Percentiles rank a stretch among this genome's conserved stretches.
phyloP scores from a whole-genome alignment of 2,329 filamentous ascomycete genomes.

The Hypoxylon sp. region DNA sequence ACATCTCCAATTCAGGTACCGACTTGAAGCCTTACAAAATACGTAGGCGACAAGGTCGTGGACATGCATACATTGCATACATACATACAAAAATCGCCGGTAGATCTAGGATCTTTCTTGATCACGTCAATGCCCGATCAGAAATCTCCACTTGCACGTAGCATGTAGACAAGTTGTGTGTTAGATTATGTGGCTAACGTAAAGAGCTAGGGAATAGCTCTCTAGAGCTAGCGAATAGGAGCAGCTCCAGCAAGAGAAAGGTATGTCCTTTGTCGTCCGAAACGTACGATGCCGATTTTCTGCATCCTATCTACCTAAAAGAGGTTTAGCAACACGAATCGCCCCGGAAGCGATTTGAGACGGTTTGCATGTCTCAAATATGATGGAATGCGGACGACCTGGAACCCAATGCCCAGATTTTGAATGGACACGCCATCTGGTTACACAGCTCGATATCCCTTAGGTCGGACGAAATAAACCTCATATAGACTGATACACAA shows the following conservation, averaged over 20 bases:
- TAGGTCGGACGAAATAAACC: neutral
- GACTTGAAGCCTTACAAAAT: slow-evolving; percentile 3
- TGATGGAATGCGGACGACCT: slow-evolving; percentile 14
- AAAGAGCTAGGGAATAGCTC: neutral
- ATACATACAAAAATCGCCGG: neutral
- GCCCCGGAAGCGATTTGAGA: slow-evolving; percentile 33
- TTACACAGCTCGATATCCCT: slow-evolving; percentile 15
- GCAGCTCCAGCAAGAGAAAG: neutral
- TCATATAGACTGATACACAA: too few species aligned
- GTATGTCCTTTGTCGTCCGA: neutral
- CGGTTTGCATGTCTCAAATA: slow-evolving; percentile 29
- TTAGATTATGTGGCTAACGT: neutral
- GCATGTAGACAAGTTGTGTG: neutral
- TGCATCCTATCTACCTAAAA: neutral
- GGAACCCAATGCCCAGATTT: slow-evolving; percentile 3
- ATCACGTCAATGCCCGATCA: neutral
- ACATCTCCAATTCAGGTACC: neutral
- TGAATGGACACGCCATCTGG: neutral
- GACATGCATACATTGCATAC: too few species aligned
- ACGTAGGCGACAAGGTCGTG: too few species aligned
- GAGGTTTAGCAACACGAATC: slow-evolving; percentile 7
- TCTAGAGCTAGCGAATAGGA: neutral
- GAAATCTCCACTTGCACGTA: neutral
- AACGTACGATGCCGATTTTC: neutral
- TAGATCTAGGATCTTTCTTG: neutral